Evolutionary conservation across 768 basidiomycete genomes (phyloP), one percentile per base, ranked within the genome.

Genomic region (Tephrocybe sp.): DNA sequence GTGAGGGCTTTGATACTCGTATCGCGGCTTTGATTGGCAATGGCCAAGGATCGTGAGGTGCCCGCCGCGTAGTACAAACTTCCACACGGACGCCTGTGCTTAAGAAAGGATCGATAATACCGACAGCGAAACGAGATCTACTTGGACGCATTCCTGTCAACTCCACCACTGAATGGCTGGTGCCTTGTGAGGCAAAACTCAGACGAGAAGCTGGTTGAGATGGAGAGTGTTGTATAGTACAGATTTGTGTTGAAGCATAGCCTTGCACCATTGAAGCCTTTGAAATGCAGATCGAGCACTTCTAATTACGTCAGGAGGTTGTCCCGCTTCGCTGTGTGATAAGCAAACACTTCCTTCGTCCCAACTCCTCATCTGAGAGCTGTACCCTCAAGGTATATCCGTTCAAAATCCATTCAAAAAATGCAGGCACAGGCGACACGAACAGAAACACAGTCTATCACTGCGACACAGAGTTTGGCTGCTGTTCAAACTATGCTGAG

Each of bases 1-100:
- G 77, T 37, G 91, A 93, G 58, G 83, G 81, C 15, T 98, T 98
- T 62, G 95, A 98, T 61, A 69, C 69, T 47, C 79, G 83, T 38
- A 82, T 91, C 44, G 70, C 76, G 9, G 63, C 79, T 7, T 68
- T 91, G 40, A 75, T 88, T 59, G 83, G 82, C 11, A 69, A 64
- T 33, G 70, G 71, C 22, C 68, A 71, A 51, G 58, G 61, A 30
- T 64, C 55, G 49, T 52, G 42, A 56, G 39, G 21, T 33, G 33
- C 11, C n/a, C 27, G 13, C 27, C 3, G 30, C 25, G 23, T 21
- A n/a, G n/a, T n/a, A n/a, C n/a, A n/a, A n/a, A n/a, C n/a, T n/a
- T n/a, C n/a, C n/a, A n/a, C n/a, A n/a, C n/a, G n/a, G n/a, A n/a
- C n/a, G n/a, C n/a, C n/a, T n/a, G n/a, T n/a, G n/a, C n/a, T n/a